A percentile compares a stretch with the other conserved stretches of the same genome.
phyloP scores from a whole-genome alignment of 768 basidiomycete species.

The Suillus fuscotomentosus region DNA sequence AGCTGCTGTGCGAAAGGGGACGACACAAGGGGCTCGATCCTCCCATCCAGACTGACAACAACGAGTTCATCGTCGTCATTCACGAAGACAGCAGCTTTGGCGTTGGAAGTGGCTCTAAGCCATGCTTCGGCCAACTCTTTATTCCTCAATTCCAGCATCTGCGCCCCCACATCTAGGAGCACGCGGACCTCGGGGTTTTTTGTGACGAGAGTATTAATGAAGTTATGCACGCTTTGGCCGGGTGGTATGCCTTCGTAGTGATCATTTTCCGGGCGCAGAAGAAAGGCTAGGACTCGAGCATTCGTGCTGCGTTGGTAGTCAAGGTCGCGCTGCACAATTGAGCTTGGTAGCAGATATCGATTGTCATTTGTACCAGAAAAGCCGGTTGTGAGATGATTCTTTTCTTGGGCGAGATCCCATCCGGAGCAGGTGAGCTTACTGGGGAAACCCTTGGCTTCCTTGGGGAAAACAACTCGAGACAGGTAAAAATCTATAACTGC shows the following conservation, averaged over 20 bases:
- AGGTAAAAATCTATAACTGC: constrained; percentile 26
- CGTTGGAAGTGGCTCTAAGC: neutral
- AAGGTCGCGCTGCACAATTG: neutral
- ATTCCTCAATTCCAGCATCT: neutral
- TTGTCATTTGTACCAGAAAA: constrained; percentile 31
- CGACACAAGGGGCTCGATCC: neutral
- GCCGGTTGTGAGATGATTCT: constrained; percentile 9
- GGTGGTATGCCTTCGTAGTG: constrained; percentile 10
- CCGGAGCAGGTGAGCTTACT: constrained; percentile 24
- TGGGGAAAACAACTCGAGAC: constrained; percentile 26
- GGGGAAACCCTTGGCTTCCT: constrained; percentile 24
- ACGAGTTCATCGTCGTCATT: neutral
- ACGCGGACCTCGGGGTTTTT: constrained; percentile 35
- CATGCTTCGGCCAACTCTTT: neutral
- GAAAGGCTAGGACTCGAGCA: constrained; percentile 16
- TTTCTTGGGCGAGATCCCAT: constrained; percentile 25
- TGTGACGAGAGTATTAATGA: constrained; percentile 29
- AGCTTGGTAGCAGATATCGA: constrained; percentile 18
- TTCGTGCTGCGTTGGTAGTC: neutral
- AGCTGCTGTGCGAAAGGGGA: neutral
- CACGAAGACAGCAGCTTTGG: neutral
- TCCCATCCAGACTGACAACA: neutral
- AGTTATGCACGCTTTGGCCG: constrained; percentile 15
- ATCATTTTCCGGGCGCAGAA: constrained; percentile 26
- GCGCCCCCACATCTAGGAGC: neutral